Conservation (phyloP, 441 rosid species). For the Arabidopsis lyrata region DNA sequence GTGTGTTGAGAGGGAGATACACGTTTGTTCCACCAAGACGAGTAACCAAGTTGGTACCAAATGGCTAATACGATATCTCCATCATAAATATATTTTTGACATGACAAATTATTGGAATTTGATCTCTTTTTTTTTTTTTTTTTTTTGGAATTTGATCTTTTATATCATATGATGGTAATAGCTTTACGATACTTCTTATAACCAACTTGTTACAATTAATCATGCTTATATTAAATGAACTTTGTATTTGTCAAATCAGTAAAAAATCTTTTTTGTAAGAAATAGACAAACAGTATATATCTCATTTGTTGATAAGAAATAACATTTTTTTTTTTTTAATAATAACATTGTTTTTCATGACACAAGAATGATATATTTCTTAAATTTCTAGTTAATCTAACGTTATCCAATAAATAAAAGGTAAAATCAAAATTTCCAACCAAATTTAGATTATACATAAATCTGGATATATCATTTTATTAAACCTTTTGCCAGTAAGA, state of each 20-base stretch:
- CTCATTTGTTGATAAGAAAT: not conserved
- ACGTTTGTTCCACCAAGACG: slow-evolving; percentile 39
- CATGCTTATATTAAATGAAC: not conserved
- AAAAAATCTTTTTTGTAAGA: not conserved
- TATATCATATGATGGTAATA: not conserved
- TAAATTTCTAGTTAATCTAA: not conserved
- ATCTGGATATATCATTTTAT: not conserved
- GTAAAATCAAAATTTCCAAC: not conserved
- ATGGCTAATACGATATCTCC: slow-evolving; percentile 20
- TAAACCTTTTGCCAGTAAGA: slow-evolving; percentile 51
- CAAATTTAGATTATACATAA: not conserved
- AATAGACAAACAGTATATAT: not conserved
- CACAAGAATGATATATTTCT: not conserved
- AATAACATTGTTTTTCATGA: not conserved
- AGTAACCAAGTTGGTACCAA: slow-evolving; percentile 40
- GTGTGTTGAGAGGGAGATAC: slow-evolving; percentile 24
- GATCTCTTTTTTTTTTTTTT: too few relatives aligned
- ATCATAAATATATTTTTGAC: slow-evolving; percentile 5
- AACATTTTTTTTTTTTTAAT: not conserved
- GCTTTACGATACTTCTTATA: not conserved
- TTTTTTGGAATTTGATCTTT: slow-evolving; percentile 18
- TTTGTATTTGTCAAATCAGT: slow-evolving; percentile 6
- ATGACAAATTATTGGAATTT: slow-evolving; percentile 22
- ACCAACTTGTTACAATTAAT: not conserved
- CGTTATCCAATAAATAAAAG: not conserved